Evolutionary conservation across 2,329 filamentous ascomycete species (phyloP), one percentile per base, ranked within the genome.

Genomic region (Dothistroma pini): DNA sequence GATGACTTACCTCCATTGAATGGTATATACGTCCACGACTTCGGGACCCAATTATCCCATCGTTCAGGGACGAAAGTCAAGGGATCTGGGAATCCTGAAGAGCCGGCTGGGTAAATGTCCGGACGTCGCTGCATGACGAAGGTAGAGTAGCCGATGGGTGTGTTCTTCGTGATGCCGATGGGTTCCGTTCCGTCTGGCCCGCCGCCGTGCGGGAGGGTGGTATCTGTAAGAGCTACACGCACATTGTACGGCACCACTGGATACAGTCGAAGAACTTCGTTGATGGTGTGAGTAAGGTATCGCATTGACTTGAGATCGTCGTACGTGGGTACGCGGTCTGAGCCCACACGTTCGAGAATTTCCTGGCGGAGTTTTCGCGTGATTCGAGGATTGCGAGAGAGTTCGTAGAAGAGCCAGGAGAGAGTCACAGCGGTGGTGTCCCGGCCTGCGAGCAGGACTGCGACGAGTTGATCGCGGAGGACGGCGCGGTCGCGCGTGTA

Each of bases 381-480:
- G 2, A 85, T 81, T 1, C 84, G 78, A 0, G 91, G 91, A 66
- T 90, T 82, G 16, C 86, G 85, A 41, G 87, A 84, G 1, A 97
- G 82, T 75, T 96, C 91, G 75, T 95, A 96, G 61, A 96, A 81
- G 38, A 85, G 81, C 88, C 91, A 96, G 0, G 87, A 89, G 0
- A 97, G 81, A 0, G 90, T 91, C 16, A 83, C 85, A 32, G 92
- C 92, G 0, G 93, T 97, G 14, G 93, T 96, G 75, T 97, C 93
- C 22, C 90, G 84, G 12, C 91, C 92, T 1, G 93, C 93, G 16
- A 97, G 84, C 2, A 97, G 83, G 11, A 96, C 84, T 50, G 89
- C 87, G 16, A 95, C 83, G 53, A 96, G 80, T 75, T 97, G 92
- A 75, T 96, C 92, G 35, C 91, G 89, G 14, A 97, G 83, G 4